phyloP scores from a whole-genome alignment of 2,329 filamentous ascomycete species.

The Sphaerulina vaccinii region DNA sequence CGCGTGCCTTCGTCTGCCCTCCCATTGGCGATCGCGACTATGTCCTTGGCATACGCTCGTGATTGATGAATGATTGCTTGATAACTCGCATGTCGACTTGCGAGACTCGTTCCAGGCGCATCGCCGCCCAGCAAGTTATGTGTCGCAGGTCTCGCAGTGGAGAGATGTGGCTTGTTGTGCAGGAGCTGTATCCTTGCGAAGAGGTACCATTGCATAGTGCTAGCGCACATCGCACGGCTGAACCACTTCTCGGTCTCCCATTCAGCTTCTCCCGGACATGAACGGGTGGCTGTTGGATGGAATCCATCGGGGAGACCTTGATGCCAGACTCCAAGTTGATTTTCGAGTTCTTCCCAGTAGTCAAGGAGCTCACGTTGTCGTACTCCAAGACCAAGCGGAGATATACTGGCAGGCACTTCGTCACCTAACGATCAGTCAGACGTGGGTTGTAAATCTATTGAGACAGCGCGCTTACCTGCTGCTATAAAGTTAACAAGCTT shows the following conservation, averaged over 20 bases:
- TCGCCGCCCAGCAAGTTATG: constrained; percentile 3
- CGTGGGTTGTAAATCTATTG: no score
- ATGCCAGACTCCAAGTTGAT: constrained; percentile 60
- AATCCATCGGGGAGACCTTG: constrained; percentile 60
- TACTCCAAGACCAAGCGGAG: constrained; percentile 45
- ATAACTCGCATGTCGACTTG: constrained; percentile 56
- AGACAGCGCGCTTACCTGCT: no score
- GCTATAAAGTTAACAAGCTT: constrained; percentile 67
- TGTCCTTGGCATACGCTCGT: constrained; percentile 59
- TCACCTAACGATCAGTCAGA: no score
- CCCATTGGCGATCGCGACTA: constrained; percentile 59
- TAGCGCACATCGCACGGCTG: constrained; percentile 61
- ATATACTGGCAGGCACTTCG: constrained; percentile 43
- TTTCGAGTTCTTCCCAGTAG: constrained; percentile 56
- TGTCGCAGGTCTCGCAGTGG: constrained; percentile 37
- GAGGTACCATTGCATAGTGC: constrained; percentile 65
- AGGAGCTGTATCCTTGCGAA: constrained; percentile 63
- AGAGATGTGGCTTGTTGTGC: constrained; percentile 60
- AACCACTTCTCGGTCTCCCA: constrained; percentile 57
- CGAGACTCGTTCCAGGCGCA: constrained; percentile 45
- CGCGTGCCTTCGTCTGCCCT: constrained; percentile 57
- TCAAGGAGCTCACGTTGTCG: constrained; percentile 52
- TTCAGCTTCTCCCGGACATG: constrained; percentile 8
- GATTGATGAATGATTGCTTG: constrained; percentile 57
- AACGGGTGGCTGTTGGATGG: constrained; percentile 51